A percentile compares a stretch with the other conserved stretches of the same genome.
These are phyloP conservation scores for Chrysanthemum lavandulifolium DNA, from an alignment of 129 eudicot genomes.

Conservation along the genomic window DNA sequence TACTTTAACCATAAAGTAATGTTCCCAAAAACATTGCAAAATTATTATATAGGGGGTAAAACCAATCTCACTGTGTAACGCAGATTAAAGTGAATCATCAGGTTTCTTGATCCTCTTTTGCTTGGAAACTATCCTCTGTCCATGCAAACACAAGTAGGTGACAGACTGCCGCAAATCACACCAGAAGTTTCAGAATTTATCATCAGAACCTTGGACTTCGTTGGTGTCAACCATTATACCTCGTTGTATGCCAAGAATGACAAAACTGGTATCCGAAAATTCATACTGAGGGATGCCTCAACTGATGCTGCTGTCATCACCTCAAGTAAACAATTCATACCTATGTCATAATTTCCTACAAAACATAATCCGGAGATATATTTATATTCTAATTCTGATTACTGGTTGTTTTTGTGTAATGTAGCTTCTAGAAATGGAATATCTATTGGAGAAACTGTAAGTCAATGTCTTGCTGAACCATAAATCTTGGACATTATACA, in stretches of 20 bases:
- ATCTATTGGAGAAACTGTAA: slow-evolving; percentile 86
- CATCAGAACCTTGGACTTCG: slow-evolving; percentile 65
- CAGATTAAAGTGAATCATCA: slow-evolving; percentile 52
- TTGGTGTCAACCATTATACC: slow-evolving; percentile 93
- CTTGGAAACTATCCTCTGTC: slow-evolving; percentile 85
- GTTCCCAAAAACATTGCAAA: slow-evolving; percentile 5
- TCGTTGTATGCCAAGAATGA: slow-evolving; percentile 80
- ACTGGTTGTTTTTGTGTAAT: slow-evolving; percentile 19
- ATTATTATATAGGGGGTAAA: slow-evolving; percentile 17
- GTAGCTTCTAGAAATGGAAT: slow-evolving; percentile 73
- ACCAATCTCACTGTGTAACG: slow-evolving; percentile 31
- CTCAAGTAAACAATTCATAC: slow-evolving; percentile 42
- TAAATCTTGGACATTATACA: slow-evolving; percentile 13
- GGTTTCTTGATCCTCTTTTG: slow-evolving; percentile 97
- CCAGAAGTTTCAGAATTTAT: slow-evolving; percentile 49
- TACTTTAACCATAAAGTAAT: slow-evolving; percentile 10
- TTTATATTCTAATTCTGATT: slow-evolving; percentile 7
- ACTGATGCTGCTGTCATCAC: slow-evolving; percentile 73
- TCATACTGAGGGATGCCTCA: slow-evolving; percentile 66
- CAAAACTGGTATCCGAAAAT: slow-evolving; percentile 52
- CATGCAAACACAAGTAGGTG: slow-evolving; percentile 70
- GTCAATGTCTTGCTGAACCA: slow-evolving; percentile 18
- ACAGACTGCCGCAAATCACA: slow-evolving; percentile 71
- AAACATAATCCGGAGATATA: background rate
- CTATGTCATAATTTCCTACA: background rate